These are phyloP conservation scores for Lichtheimia ramosa DNA, from an alignment of 371 early-diverging fungal species.

Conservation along the genomic window DNA sequence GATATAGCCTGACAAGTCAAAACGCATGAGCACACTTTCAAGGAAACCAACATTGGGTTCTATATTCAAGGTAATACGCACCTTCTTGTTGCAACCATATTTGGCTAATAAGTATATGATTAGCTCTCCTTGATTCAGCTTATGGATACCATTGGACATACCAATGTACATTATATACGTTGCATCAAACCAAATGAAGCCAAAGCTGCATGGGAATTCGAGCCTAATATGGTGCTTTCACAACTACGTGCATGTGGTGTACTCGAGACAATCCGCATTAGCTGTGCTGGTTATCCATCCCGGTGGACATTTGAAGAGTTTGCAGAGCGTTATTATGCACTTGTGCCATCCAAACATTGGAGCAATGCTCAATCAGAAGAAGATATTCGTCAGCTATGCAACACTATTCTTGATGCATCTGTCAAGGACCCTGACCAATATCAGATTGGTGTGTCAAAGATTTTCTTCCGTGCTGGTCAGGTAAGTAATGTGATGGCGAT, in stretches of 20 bases:
- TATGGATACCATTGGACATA: slow-evolving; percentile 91
- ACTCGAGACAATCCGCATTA: slow-evolving; percentile 98
- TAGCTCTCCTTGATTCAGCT: slow-evolving; percentile 79
- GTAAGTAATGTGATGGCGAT: slow-evolving; percentile 13
- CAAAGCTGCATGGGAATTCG: slow-evolving; percentile 88
- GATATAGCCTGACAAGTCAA: slow-evolving; percentile 38
- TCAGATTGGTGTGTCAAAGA: slow-evolving; percentile 96
- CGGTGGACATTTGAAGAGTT: slow-evolving; percentile 95
- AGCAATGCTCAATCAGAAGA: not conserved
- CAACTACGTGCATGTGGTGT: slow-evolving; percentile 99
- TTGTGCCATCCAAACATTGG: slow-evolving; percentile 78
- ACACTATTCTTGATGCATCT: slow-evolving; percentile 64
- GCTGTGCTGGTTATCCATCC: slow-evolving; percentile 98
- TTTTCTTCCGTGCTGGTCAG: slow-evolving; percentile 98
- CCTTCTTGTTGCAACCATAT: no score
- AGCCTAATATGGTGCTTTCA: slow-evolving; percentile 89
- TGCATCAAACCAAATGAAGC: slow-evolving; percentile 97
- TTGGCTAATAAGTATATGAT: no score
- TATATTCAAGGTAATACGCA: slow-evolving; percentile 73
- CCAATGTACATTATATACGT: slow-evolving; percentile 96
- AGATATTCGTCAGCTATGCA: slow-evolving; percentile 52
- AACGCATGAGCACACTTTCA: slow-evolving; percentile 60
- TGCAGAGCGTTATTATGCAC: slow-evolving; percentile 87
- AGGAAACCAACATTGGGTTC: slow-evolving; percentile 88
- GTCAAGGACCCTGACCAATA: slow-evolving; percentile 83